Conservation (phyloP, 805 yeast species). For the Tanozyma kutaoensis region DNA sequence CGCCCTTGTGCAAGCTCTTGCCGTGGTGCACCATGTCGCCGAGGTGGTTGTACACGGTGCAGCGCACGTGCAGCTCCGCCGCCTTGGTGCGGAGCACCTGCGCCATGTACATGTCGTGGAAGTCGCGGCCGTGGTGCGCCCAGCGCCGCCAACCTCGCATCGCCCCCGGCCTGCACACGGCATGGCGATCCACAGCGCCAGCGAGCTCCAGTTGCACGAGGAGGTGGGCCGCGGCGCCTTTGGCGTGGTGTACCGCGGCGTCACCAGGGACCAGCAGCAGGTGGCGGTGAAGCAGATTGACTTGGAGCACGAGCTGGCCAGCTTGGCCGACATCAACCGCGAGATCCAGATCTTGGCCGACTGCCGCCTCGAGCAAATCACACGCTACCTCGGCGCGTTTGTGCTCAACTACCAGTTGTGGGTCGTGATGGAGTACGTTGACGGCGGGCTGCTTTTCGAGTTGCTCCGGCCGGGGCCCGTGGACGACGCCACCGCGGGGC, state of each 20-base stretch:
- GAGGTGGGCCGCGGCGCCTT: slow-evolving; percentile 70
- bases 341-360: slow-evolving; percentile 60
- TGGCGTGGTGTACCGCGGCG: slow-evolving; percentile 64
- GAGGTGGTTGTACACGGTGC: slow-evolving; percentile 33
- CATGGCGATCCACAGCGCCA: slow-evolving; percentile 5
- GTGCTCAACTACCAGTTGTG: slow-evolving; percentile 57
- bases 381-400: slow-evolving; percentile 60
- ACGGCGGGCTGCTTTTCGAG: slow-evolving; percentile 67
- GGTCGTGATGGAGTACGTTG: slow-evolving; percentile 74
- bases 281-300: slow-evolving; percentile 50
- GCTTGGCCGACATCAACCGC: slow-evolving; percentile 56
- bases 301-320: slow-evolving; percentile 50
- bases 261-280: slow-evolving; percentile 26
- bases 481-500: slow-evolving; percentile 37
- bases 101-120: too few relatives aligned
- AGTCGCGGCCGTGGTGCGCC: too few relatives aligned
- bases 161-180: too few relatives aligned
- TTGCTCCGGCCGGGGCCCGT: slow-evolving; percentile 43
- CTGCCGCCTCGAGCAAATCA: slow-evolving; percentile 49
- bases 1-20: slow-evolving; percentile 28
- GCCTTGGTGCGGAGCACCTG: too few relatives aligned
- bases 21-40: slow-evolving; percentile 34
- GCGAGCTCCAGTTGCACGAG: slow-evolving; percentile 28
- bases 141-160: too few relatives aligned
- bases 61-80: slow-evolving; percentile 26